phyloP scores from a whole-genome alignment of 1,284 basidiomycete genomes.

The Puccinia horiana region DNA sequence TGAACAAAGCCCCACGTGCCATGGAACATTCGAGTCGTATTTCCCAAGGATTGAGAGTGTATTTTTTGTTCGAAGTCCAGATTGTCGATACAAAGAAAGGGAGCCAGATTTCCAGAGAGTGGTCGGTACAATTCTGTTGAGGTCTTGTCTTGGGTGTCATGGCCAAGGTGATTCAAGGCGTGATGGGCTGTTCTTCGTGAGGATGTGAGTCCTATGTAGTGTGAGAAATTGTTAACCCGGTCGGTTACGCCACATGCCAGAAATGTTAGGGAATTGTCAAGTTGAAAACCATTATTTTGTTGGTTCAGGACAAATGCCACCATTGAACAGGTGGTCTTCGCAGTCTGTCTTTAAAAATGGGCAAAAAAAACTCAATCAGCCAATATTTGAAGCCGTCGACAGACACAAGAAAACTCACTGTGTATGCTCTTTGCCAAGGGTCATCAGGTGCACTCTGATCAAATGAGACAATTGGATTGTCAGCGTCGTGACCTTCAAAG shows the following conservation, averaged over 20 bases:
- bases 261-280: background rate
- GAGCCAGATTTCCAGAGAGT: background rate
- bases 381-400: too few relatives aligned
- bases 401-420: too few relatives aligned
- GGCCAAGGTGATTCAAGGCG: background rate
- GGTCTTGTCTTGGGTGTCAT: background rate
- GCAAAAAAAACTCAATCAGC: background rate
- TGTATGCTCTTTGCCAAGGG: background rate
- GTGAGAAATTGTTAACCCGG: background rate
- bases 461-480: background rate
- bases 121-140: background rate
- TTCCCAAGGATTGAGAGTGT: background rate
- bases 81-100: background rate
- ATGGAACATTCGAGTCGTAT: background rate
- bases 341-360: background rate
- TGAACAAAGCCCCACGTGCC: constrained; percentile 1
- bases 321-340: background rate
- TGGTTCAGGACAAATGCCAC: background rate
- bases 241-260: background rate
- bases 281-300: background rate
- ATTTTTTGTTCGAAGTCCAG: constrained; percentile 11
- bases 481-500: background rate
- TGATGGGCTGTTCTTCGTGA: background rate
- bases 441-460: background rate
- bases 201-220: background rate